Base-by-base conservation (phyloP, 352 stramenopile genomes). In the Pythium phragmitis region DNA sequence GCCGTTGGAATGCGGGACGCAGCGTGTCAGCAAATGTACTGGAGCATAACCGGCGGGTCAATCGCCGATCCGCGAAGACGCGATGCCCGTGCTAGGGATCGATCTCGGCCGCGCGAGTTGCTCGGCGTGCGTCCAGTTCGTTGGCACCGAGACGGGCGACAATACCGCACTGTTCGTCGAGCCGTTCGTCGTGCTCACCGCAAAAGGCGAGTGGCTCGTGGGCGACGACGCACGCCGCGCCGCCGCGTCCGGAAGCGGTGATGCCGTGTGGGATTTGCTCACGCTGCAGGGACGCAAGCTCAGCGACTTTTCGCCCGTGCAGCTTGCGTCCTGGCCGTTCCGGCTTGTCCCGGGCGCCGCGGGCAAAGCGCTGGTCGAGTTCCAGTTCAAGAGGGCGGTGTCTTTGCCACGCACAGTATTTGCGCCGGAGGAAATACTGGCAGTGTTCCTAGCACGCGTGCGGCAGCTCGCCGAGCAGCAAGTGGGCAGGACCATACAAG, bases 401-500 rank as follows among this genome's bases (percentile, higher is more conserved):
- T 28, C 11, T 50, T 9, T 47, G 12, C 13, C 26, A 12, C 56
- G 34, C 50, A 50, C 9, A 48, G 67, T 51, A 19, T 77, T 36
- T 54, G 60, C 21, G 14, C 78, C 78, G 0, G 78, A 87, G 47
- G 74, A 87, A 65, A 23, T 87, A n/a, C 52, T 73, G 23, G 76
- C 76, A 4, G 69, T 80, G 19, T 55, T 83, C 21, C 50, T 87
- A 17, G 62, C 55, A 0, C 68, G 60, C n/a, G 69, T 87, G 37
- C 79, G 81, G 23, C 55, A 77, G 16, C 58, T 62, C 13, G 70
- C 66, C 1, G 69, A 87, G 39, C n/a, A 42, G 3, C 70, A 71
- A 9, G 67, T 54, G 6, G 37, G 55, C 4, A 63, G 59, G 14
- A 14, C 21, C 2, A 59, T 83, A 17, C 46, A 63, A 9, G 47